These are phyloP conservation scores for Tolypocladium nubicola DNA, from an alignment of 2,329 filamentous ascomycete species.

Conservation along the genomic window DNA sequence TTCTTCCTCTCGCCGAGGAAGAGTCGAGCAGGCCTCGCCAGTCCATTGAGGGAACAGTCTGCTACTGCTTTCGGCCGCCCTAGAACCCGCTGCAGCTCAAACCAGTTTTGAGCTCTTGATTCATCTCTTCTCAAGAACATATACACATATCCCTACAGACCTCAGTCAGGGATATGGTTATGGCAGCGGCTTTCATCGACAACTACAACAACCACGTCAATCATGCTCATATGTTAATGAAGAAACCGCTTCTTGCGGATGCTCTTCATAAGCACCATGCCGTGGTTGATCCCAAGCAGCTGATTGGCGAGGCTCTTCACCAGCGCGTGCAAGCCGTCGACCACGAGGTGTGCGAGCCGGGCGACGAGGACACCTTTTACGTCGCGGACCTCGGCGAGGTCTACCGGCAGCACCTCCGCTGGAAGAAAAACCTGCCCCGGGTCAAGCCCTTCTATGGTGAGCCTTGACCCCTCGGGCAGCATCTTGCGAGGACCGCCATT, in stretches of 20 bases:
- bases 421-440: slow-evolving; percentile 87
- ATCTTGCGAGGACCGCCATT: background rate
- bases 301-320: slow-evolving; percentile 82
- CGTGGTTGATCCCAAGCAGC: slow-evolving; percentile 51
- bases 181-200: slow-evolving; percentile 51
- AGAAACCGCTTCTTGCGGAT: slow-evolving; percentile 29
- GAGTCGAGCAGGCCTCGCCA: slow-evolving; percentile 98
- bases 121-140: background rate
- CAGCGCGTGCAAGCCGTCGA: slow-evolving; percentile 76
- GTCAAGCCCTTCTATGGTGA: slow-evolving; percentile 94
- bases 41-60: slow-evolving; percentile 80
- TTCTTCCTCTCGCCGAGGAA: slow-evolving; percentile 99
- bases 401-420: slow-evolving; percentile 95
- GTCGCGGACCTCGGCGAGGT: slow-evolving; percentile 96
- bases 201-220: slow-evolving; percentile 38
- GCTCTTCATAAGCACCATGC: slow-evolving; percentile 29
- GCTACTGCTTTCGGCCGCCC: slow-evolving; percentile 91
- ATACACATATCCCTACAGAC: background rate
- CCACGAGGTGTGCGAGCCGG: slow-evolving; percentile 76
- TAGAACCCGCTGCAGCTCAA: slow-evolving; percentile 49
- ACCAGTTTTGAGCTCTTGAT: background rate
- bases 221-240: slow-evolving; percentile 36
- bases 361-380: slow-evolving; percentile 96
- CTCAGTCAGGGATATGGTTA: slow-evolving; percentile 48
- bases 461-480: slow-evolving; percentile 12